Base-by-base conservation (phyloP, 129 eudicot genomes). In the Dittrichia graveolens region DNA sequence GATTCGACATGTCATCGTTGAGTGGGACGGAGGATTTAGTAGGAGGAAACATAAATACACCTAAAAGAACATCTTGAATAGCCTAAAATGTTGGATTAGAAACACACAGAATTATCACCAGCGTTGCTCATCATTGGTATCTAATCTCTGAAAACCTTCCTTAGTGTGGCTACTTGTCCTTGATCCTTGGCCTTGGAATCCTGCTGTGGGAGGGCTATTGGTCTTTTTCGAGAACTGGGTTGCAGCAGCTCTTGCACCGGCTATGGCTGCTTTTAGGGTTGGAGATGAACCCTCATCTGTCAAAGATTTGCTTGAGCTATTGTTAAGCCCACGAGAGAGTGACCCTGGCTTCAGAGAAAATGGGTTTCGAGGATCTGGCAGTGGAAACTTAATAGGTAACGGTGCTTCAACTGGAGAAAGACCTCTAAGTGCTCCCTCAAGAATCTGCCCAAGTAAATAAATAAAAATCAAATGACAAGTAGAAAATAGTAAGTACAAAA, bases 351-450 rank as follows among this genome's bases (percentile, higher is more conserved):
- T 89, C 64, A 84, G 65, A 46, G 98, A 87, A 61, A 85, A 80
- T 4, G 39, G 68, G 72, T 87, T 84, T 69, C 40, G 81, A 58
- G 90, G 88, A 78, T 87, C 81, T 78, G 91, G 92, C 70, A 89
- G 83, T 1, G 90, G 95, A 67, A 93, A 93, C 70, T 82, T 87
- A n/a, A 87, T 76, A 0, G 83, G 81, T 4, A 74, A 13, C 45
- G 87, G 98, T 46, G 92, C 52, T 53, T 74, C 76, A 62, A 87
- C 86, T 8, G 87, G 85, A 63, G 78, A 61, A 60, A 89, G 96
- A 48, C 98, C 98, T 85, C 95, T 78, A 37, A 74, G 79, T 15
- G 98, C 98, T 47, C 92, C 85, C 67, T 93, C 98, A 31, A 79
- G 85, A 75, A 87, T 77, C 98, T 93, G 24, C 24, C 4, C 65